Conservation (phyloP, 495 filamentous ascomycete genomes). For the Amorphotheca resinae region DNA sequence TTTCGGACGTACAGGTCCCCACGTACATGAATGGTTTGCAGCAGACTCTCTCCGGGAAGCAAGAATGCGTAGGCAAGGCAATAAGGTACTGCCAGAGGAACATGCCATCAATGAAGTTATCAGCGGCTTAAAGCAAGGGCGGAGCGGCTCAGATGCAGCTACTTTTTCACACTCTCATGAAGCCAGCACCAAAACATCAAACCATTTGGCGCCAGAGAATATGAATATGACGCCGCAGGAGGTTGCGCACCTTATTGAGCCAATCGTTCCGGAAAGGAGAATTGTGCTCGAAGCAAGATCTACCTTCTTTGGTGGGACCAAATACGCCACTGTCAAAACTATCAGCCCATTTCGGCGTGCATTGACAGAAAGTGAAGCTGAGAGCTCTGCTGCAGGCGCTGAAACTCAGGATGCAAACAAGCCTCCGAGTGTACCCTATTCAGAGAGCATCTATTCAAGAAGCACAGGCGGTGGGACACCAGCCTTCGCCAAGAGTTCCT, state of each 20-base stretch:
- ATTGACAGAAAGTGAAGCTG: constrained; percentile 31
- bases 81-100: constrained; percentile 12
- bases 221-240: constrained; percentile 20
- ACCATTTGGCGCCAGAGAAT: constrained; percentile 14
- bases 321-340: constrained; percentile 22
- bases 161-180: too few species aligned
- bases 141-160: neutral
- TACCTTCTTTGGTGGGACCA: constrained; percentile 16
- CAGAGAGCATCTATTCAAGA: constrained; percentile 44
- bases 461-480: constrained; percentile 36
- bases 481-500: constrained; percentile 8
- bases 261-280: constrained; percentile 7
- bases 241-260: constrained; percentile 19
- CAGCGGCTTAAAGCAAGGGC: neutral
- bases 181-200: constrained; percentile 11
- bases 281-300: constrained; percentile 22
- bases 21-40: constrained; percentile 16
- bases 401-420: too few species aligned
- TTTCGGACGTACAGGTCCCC: constrained; percentile 14
- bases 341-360: constrained; percentile 44
- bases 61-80: constrained; percentile 11
- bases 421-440: too few species aligned
- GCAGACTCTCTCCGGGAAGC: constrained; percentile 17
- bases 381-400: too few species aligned
- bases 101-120: neutral